Evolutionary conservation across 2,329 filamentous ascomycete species (phyloP).

Genomic region (Talaromyces islandicus): DNA sequence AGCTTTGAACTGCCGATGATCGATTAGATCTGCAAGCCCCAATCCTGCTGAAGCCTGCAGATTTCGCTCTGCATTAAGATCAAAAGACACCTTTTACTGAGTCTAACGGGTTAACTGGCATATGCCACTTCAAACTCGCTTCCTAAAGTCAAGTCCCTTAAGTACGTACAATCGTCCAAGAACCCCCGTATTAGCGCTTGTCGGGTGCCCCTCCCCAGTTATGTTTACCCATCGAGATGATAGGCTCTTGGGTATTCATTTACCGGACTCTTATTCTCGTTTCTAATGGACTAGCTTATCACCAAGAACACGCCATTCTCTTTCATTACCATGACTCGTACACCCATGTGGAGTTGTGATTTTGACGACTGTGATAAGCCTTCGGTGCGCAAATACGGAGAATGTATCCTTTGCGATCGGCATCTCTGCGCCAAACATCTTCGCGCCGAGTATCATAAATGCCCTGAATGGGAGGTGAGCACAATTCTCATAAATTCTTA

Average conservation of each 20-base stretch:
- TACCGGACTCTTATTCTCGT: background rate
- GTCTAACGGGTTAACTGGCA: no score
- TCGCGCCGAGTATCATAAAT: conserved; percentile 26
- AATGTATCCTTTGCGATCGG: conserved; percentile 35
- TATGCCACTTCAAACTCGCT: no score
- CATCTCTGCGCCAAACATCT: conserved; percentile 35
- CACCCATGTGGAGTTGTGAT: conserved; percentile 30
- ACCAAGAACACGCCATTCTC: background rate
- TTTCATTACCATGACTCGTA: background rate
- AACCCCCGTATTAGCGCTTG: background rate
- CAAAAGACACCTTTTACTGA: no score
- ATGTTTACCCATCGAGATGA: background rate
- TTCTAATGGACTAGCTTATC: no score
- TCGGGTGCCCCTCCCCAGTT: background rate
- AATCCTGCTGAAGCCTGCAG: no score
- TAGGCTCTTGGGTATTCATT: background rate
- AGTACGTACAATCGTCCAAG: no score
- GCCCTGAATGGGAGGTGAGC: conserved; percentile 33
- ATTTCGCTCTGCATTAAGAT: no score
- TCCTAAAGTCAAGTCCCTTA: no score
- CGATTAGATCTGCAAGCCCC: no score
- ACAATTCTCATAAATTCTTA: conserved; percentile 11
- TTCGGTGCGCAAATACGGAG: conserved; percentile 30
- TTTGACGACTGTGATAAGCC: conserved; percentile 24
- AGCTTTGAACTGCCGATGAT: no score